Evolutionary conservation across 805 yeast genomes (phyloP).

Genomic region (Saccharomycopsis selenospora): DNA sequence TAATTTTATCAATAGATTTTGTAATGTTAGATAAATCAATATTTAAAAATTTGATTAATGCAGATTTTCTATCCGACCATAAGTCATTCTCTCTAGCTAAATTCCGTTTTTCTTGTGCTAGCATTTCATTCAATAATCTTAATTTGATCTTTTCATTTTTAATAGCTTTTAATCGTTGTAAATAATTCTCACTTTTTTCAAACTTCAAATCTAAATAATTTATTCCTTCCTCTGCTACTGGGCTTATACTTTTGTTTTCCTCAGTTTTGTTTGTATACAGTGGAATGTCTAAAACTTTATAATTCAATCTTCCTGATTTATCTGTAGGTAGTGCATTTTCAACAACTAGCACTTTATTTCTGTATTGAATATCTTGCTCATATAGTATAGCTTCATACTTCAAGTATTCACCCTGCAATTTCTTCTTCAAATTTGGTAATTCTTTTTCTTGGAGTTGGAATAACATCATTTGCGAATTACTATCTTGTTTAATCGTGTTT

Average conservation of each 20-base stretch:
- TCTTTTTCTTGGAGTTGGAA: conserved; percentile 9
- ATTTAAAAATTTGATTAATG: conserved; percentile 14
- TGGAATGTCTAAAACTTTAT: conserved; percentile 4
- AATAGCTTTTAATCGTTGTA: conserved; percentile 2
- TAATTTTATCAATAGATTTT: conserved; percentile 8
- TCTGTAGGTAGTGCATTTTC: background rate
- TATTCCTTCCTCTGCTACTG: background rate
- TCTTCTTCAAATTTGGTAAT: conserved; percentile 9
- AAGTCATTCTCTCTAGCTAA: conserved; percentile 7
- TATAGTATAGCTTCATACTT: conserved; percentile 10
- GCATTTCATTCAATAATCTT: conserved; percentile 9
- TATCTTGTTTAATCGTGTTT: background rate
- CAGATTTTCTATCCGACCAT: conserved; percentile 15
- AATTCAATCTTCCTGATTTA: background rate
- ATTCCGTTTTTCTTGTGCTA: conserved; percentile 4
- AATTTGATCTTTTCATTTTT: conserved; percentile 9
- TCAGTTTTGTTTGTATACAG: background rate
- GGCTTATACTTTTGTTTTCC: background rate
- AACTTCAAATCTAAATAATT: conserved; percentile 12
- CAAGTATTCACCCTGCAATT: conserved; percentile 1
- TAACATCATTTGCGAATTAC: background rate
- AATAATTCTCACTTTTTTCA: conserved; percentile 11
- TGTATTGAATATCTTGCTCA: conserved; percentile 10
- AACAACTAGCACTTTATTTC: conserved; percentile 5
- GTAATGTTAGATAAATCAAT: conserved; percentile 9